Conservation (phyloP, 306 rosid genomes). For the Quercus alba region DNA sequence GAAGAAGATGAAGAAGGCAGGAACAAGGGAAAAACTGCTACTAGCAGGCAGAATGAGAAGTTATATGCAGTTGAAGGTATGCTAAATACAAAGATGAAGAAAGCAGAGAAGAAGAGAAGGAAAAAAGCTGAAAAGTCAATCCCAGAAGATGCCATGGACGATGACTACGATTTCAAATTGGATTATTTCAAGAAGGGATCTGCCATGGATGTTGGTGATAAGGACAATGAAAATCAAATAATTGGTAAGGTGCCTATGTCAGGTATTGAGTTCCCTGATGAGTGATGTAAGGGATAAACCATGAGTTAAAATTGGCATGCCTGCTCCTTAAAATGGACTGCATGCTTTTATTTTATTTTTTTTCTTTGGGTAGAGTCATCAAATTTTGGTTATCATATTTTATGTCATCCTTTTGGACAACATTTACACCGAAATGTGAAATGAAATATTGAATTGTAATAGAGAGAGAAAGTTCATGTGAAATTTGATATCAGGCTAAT, state of each 20-base stretch:
- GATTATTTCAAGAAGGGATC: slow-evolving; percentile 61
- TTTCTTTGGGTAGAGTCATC: neutral
- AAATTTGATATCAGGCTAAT: too few relatives aligned
- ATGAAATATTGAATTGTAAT: neutral
- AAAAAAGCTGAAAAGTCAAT: slow-evolving; percentile 53
- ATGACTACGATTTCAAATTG: slow-evolving; percentile 76
- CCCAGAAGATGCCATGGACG: slow-evolving; percentile 62
- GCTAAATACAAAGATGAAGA: slow-evolving; percentile 64
- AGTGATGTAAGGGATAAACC: slow-evolving; percentile 15
- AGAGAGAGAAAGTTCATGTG: neutral
- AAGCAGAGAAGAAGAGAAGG: slow-evolving; percentile 78
- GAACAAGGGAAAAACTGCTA: slow-evolving; percentile 43
- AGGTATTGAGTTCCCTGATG: slow-evolving; percentile 19
- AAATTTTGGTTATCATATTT: neutral
- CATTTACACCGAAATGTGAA: neutral
- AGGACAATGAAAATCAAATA: slow-evolving; percentile 22
- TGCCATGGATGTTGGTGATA: slow-evolving; percentile 56
- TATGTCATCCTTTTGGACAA: neutral
- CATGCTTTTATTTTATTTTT: neutral
- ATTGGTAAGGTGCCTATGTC: slow-evolving; percentile 38
- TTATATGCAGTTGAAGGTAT: slow-evolving; percentile 76
- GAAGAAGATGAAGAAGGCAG: slow-evolving; percentile 39
- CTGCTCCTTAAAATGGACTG: neutral
- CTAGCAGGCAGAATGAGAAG: slow-evolving; percentile 73
- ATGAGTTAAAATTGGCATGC: neutral